Evolutionary conservation across 805 yeast genomes (phyloP).

Genomic region (Allodekkera sacchari): DNA sequence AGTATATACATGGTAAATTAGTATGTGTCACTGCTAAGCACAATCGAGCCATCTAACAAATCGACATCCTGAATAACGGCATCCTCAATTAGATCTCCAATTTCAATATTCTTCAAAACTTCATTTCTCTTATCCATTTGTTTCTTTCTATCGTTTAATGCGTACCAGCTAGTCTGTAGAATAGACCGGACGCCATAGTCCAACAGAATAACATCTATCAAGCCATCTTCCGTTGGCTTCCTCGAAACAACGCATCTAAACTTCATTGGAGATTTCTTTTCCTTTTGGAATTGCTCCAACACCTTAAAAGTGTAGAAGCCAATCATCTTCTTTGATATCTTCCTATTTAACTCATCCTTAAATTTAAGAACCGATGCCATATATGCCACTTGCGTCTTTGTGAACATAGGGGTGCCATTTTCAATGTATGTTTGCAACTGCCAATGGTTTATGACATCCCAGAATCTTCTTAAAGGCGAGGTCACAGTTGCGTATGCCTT

Average conservation of each 20-base stretch:
- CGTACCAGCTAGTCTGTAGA: slow-evolving; percentile 22
- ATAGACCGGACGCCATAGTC: slow-evolving; percentile 25
- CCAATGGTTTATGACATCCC: slow-evolving; percentile 77
- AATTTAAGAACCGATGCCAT: slow-evolving; percentile 36
- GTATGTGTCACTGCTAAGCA: slow-evolving; percentile 21
- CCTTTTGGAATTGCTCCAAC: slow-evolving; percentile 16
- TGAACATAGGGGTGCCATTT: slow-evolving; percentile 22
- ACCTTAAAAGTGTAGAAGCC: slow-evolving; percentile 25
- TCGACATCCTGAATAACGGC: slow-evolving; percentile 35
- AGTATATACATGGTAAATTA: slow-evolving; percentile 4
- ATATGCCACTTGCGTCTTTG: slow-evolving; percentile 25
- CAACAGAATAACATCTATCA: slow-evolving; percentile 19
- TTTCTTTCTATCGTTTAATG: slow-evolving; percentile 12
- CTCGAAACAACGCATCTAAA: slow-evolving; percentile 37
- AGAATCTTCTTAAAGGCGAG: slow-evolving; percentile 80
- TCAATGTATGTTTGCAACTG: slow-evolving; percentile 45
- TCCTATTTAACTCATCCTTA: slow-evolving; percentile 31
- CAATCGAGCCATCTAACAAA: slow-evolving; percentile 33
- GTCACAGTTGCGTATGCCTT: slow-evolving; percentile 65
- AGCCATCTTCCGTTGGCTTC: slow-evolving; percentile 31
- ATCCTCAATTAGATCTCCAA: slow-evolving; percentile 35
- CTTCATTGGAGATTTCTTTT: slow-evolving; percentile 16
- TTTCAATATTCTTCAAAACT: slow-evolving; percentile 23
- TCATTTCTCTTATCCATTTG: slow-evolving; percentile 12
- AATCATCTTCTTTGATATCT: slow-evolving; percentile 14